Conservation (phyloP, 2,329 filamentous ascomycete genomes). For the Talaromyces sp. region DNA sequence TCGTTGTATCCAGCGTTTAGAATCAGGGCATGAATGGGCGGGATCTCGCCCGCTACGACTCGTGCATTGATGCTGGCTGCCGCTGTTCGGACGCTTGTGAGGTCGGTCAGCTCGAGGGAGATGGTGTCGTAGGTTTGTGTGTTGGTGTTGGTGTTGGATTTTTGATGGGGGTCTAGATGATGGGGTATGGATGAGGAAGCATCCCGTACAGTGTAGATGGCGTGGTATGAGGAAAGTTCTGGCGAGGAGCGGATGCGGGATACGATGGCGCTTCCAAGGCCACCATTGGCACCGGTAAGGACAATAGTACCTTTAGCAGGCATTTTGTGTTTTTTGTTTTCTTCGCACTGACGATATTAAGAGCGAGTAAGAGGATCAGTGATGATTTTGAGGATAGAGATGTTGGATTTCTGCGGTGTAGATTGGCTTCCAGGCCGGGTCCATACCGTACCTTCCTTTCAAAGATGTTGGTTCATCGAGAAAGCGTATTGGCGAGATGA, state of each 20-base stretch:
- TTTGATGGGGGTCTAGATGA: neutral
- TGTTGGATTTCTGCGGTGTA: neutral
- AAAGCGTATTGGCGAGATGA: too few species aligned
- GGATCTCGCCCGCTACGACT: conserved; percentile 28
- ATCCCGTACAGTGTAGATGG: conserved; percentile 20
- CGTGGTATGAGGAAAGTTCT: conserved; percentile 19
- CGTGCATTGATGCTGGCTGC: conserved; percentile 18
- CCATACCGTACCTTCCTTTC: neutral
- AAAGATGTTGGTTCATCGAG: too few species aligned
- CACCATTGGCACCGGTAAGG: conserved; percentile 13
- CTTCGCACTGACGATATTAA: neutral
- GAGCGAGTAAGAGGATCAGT: neutral
- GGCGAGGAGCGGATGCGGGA: conserved; percentile 16
- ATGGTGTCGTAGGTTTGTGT: neutral
- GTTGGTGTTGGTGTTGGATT: neutral
- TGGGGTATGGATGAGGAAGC: neutral
- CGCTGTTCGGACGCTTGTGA: conserved; percentile 16
- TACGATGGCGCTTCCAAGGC: conserved; percentile 9
- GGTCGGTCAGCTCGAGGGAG: conserved; percentile 17
- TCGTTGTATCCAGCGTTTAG: conserved; percentile 31
- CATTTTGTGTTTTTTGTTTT: conserved; percentile 15
- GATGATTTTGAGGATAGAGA: neutral
- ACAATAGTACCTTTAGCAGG: conserved; percentile 10
- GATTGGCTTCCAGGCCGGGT: too few species aligned
- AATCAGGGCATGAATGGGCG: conserved; percentile 38